A percentile compares a stretch with the other conserved stretches of the same genome.
phyloP scores from a whole-genome alignment of 108 stramenopile genomes.

The Nitzschia inconspicua region DNA sequence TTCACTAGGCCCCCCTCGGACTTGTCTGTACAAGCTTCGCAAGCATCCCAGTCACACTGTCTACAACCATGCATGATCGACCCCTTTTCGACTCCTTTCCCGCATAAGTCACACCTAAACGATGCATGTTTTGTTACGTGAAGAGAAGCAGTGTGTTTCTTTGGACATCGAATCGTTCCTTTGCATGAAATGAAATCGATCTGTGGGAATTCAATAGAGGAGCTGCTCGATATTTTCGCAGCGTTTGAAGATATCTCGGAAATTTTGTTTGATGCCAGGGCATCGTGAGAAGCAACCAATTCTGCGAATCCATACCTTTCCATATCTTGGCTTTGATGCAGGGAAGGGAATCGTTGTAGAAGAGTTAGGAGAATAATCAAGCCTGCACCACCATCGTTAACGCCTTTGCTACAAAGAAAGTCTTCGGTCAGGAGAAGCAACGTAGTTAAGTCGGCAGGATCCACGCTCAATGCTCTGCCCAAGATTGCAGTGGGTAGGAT shows the following conservation, averaged over 20 bases:
- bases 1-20: slow-evolving; percentile 43
- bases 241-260: slow-evolving; percentile 12
- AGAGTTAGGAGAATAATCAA: slow-evolving; percentile 14
- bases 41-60: slow-evolving; percentile 53
- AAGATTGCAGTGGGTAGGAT: slow-evolving; percentile 24
- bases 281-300: slow-evolving; percentile 27
- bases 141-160: slow-evolving; percentile 33
- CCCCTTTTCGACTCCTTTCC: slow-evolving; percentile 46
- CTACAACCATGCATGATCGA: slow-evolving; percentile 51
- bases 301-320: slow-evolving; percentile 38
- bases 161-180: slow-evolving; percentile 35
- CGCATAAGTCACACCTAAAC: slow-evolving; percentile 54
- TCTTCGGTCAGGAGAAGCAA: slow-evolving; percentile 37
- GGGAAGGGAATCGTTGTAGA: slow-evolving; percentile 16
- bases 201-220: background rate
- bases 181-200: background rate
- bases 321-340: slow-evolving; percentile 16
- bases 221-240: background rate
- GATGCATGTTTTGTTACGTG: slow-evolving; percentile 52
- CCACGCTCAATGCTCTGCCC: slow-evolving; percentile 8
- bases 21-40: slow-evolving; percentile 44
- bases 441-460: slow-evolving; percentile 7
- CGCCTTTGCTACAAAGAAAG: slow-evolving; percentile 43
- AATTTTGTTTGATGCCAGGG: slow-evolving; percentile 17
- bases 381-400: slow-evolving; percentile 28